phyloP scores from a whole-genome alignment of 169 alveolate genomes.

The Cryptosporidium sp. region DNA sequence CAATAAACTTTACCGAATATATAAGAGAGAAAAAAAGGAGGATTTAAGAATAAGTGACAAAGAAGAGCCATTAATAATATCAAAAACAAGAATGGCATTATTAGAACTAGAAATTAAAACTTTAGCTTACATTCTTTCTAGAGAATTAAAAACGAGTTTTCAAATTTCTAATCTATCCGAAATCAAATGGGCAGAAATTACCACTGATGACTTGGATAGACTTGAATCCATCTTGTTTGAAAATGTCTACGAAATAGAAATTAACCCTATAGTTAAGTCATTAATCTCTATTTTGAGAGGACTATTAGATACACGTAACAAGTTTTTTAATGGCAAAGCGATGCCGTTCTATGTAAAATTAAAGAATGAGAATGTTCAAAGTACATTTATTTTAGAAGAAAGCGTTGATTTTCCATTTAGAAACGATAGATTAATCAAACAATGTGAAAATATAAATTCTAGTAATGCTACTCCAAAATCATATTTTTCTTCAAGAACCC shows the following conservation, averaged over 20 bases:
- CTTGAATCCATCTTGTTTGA: conserved; percentile 16
- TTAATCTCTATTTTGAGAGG: conserved; percentile 54
- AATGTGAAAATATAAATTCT: background rate
- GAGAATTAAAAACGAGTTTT: conserved; percentile 24
- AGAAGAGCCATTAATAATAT: conserved; percentile 44
- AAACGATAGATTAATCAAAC: background rate
- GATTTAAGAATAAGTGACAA: background rate
- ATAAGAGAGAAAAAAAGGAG: conserved; percentile 16
- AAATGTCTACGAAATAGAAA: conserved; percentile 6
- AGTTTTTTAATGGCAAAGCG: conserved; percentile 39
- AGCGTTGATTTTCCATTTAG: background rate
- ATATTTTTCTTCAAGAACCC: conserved; percentile 6
- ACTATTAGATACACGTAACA: conserved; percentile 42
- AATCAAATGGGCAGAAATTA: conserved; percentile 33
- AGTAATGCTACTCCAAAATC: background rate
- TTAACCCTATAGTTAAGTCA: conserved; percentile 40
- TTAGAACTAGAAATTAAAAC: conserved; percentile 56
- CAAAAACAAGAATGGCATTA: conserved; percentile 24
- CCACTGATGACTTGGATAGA: conserved; percentile 22
- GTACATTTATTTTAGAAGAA: background rate
- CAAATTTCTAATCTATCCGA: background rate
- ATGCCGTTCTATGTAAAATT: conserved; percentile 67
- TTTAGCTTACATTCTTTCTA: conserved; percentile 23
- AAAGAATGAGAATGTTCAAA: background rate
- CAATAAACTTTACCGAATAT: conserved; percentile 34